Conservation (phyloP, 805 yeast genomes). For the Naumovozyma baii region DNA sequence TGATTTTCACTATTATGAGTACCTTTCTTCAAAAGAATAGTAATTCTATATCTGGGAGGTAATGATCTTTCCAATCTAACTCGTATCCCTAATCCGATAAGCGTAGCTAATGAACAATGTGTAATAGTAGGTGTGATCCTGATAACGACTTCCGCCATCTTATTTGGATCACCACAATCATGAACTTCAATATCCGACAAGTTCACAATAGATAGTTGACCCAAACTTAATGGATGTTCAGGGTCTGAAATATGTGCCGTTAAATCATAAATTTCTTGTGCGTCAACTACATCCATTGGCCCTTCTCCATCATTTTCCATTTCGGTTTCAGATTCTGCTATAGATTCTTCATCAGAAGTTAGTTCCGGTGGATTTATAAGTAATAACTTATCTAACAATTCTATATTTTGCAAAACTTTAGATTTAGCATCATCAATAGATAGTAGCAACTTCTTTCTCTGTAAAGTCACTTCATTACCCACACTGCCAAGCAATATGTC, state of each 20-base stretch:
- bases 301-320: conserved; percentile 18
- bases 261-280: conserved; percentile 83
- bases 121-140: conserved; percentile 95
- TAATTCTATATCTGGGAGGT: conserved; percentile 74
- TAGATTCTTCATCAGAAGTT: conserved; percentile 14
- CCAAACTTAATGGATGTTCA: conserved; percentile 91
- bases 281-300: conserved; percentile 56
- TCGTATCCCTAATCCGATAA: conserved; percentile 89
- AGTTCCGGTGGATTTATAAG: conserved; percentile 19
- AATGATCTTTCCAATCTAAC: conserved; percentile 84
- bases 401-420: conserved; percentile 21
- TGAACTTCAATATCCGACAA: conserved; percentile 65
- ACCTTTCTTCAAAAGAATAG: conserved; percentile 76
- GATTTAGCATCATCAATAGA: conserved; percentile 23
- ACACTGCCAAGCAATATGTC: conserved; percentile 13
- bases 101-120: conserved; percentile 91
- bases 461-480: conserved; percentile 9
- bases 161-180: conserved; percentile 43
- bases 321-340: conserved; percentile 14
- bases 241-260: conserved; percentile 89
- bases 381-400: conserved; percentile 22
- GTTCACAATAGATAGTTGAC: conserved; percentile 89
- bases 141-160: conserved; percentile 67
- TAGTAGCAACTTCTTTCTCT: conserved; percentile 20
- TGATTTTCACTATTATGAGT: conserved; percentile 93